Evolutionary conservation across 139 green algal species (phyloP).

Genomic region (Chlamydomonas sphaeroides): DNA sequence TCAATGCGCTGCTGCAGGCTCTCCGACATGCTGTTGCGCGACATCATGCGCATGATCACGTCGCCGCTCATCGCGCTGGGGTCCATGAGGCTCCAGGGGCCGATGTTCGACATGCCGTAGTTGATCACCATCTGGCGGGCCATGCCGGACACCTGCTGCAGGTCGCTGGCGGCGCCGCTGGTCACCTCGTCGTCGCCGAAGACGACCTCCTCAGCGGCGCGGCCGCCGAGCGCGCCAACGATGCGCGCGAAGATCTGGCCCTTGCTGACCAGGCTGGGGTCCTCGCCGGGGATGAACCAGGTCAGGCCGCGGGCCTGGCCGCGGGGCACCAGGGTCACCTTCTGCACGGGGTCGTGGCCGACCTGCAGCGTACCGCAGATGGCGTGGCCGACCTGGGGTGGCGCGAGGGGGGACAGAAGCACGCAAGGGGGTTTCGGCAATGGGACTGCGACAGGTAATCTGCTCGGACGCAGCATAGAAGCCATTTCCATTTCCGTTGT

Average conservation of each 20-base stretch:
- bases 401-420: no score
- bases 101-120: constrained; percentile 98
- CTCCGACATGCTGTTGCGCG: constrained; percentile 95
- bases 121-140: constrained; percentile 97
- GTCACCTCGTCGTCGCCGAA: constrained; percentile 98
- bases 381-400: constrained; percentile 86
- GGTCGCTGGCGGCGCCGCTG: constrained; percentile 78
- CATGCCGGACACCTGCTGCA: constrained; percentile 83
- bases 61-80: constrained; percentile 80
- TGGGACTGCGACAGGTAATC: no score
- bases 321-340: constrained; percentile 98
- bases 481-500: no score
- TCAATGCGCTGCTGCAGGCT: constrained; percentile 96
- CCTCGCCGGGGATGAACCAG: constrained; percentile 96
- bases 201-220: constrained; percentile 97
- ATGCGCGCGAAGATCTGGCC: constrained; percentile 97
- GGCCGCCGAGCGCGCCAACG: constrained; percentile 94
- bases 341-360: constrained; percentile 98
- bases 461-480: no score
- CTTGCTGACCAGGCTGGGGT: constrained; percentile 96
- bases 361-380: constrained; percentile 95
- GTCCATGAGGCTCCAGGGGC: constrained; percentile 95
- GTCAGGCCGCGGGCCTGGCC: constrained; percentile 97
- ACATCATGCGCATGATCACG: constrained; percentile 99
- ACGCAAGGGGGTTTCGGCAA: no score